Percentiles rank a stretch among this genome's conserved stretches.
Evolutionary conservation across 176 grass and related monocot species (phyloP).

Genomic region (Avena sativa): DNA sequence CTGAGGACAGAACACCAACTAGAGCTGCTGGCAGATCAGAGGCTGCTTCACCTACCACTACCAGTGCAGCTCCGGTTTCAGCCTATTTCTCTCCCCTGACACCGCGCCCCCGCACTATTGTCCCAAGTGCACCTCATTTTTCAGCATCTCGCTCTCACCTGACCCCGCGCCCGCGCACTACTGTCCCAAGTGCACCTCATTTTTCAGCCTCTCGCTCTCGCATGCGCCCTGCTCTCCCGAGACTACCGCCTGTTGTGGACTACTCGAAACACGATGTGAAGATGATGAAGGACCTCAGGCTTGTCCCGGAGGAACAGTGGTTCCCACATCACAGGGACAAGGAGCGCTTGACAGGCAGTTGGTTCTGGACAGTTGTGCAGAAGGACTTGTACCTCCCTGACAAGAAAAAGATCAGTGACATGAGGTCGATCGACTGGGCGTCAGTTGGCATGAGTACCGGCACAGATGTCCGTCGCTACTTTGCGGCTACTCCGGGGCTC

Average conservation of each 20-base stretch:
- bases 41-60: not conserved
- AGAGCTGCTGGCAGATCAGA: not conserved
- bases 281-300: slow-evolving; percentile 6
- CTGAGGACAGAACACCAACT: not conserved
- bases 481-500: not conserved
- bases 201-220: not conserved
- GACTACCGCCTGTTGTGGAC: not conserved
- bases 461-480: not conserved
- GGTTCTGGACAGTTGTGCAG: slow-evolving; percentile 12
- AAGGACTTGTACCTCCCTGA: not conserved
- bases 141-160: not conserved
- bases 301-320: not conserved
- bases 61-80: not conserved
- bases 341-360: not conserved
- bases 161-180: not conserved
- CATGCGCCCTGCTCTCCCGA: not conserved
- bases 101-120: no score
- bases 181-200: not conserved
- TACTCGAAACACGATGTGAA: not conserved
- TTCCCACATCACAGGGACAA: not conserved
- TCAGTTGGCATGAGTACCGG: not conserved
- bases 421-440: not conserved
- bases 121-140: not conserved
- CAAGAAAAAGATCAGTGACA: not conserved
- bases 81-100: no score